These are phyloP conservation scores for Scheffersomyces stipitis DNA, from an alignment of 805 yeast species.

Conservation along the genomic window DNA sequence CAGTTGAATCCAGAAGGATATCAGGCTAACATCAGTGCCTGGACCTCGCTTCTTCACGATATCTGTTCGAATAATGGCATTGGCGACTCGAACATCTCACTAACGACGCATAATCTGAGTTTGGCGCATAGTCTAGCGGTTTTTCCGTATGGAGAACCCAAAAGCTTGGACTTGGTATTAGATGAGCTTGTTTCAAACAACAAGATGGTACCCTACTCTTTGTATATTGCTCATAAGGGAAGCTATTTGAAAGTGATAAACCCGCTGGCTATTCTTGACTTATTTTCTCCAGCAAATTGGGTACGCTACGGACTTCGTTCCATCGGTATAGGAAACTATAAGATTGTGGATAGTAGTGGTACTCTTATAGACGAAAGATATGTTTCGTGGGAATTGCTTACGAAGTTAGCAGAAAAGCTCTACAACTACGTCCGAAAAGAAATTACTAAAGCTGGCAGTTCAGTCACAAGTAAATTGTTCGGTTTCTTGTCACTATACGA, in stretches of 20 bases:
- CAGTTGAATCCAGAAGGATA: conserved; percentile 42
- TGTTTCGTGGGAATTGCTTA: conserved; percentile 21
- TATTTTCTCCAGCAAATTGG: conserved; percentile 13
- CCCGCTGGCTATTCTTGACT: not conserved
- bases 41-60: conserved; percentile 23
- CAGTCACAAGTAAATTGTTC: conserved; percentile 15
- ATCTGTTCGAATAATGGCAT: conserved; percentile 18
- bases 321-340: conserved; percentile 3
- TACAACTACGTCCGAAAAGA: conserved; percentile 3
- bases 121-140: conserved; percentile 19
- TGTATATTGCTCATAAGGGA: conserved; percentile 5
- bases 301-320: conserved; percentile 10
- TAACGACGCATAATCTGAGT: conserved; percentile 14
- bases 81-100: conserved; percentile 15
- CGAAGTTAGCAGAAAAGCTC: conserved; percentile 4
- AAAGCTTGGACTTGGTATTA: conserved; percentile 22
- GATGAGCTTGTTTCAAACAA: conserved; percentile 21
- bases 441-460: conserved; percentile 11
- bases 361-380: conserved; percentile 21
- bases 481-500: conserved; percentile 11
- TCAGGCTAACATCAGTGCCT: conserved; percentile 42
- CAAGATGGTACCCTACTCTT: conserved; percentile 18
- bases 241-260: conserved; percentile 6
- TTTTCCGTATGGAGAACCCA: conserved; percentile 33
- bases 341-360: conserved; percentile 10